These are phyloP conservation scores for Phytophthora constricta DNA, from an alignment of 352 stramenopile species.

Conservation along the genomic window DNA sequence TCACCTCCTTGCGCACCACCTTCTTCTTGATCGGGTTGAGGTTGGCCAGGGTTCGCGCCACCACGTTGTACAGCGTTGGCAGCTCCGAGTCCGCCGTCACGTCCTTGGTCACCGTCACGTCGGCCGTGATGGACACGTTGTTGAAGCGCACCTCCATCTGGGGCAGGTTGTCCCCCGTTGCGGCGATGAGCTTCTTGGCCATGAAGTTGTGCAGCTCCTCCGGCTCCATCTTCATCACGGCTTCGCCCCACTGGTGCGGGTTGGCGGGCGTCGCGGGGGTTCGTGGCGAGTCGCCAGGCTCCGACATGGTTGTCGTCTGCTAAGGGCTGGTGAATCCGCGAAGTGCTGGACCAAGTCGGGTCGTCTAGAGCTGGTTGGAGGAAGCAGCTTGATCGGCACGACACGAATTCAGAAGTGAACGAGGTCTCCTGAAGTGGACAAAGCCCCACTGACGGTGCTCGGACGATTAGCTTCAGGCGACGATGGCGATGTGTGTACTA, in stretches of 20 bases:
- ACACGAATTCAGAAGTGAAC: constrained; percentile 23
- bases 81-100: constrained; percentile 37
- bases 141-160: constrained; percentile 39
- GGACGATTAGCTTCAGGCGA: no score
- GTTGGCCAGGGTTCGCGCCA: constrained; percentile 8
- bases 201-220: constrained; percentile 29
- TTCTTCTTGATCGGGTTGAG: constrained; percentile 25
- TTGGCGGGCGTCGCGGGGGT: constrained; percentile 9
- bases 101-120: constrained; percentile 24
- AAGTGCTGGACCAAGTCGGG: background rate
- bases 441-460: background rate
- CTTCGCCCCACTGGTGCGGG: constrained; percentile 19
- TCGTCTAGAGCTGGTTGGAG: background rate
- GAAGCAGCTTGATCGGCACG: constrained; percentile 16
- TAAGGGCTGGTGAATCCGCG: background rate
- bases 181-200: constrained; percentile 30
- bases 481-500: background rate
- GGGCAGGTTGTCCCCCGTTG: constrained; percentile 28
- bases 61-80: constrained; percentile 39
- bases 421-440: background rate
- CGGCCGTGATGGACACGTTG: constrained; percentile 38
- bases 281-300: constrained; percentile 5
- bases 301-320: constrained; percentile 19
- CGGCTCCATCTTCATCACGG: constrained; percentile 20
- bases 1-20: constrained; percentile 41